These are phyloP conservation scores for Saitozyma sp. DNA, from an alignment of 768 basidiomycete genomes.

Conservation along the genomic window DNA sequence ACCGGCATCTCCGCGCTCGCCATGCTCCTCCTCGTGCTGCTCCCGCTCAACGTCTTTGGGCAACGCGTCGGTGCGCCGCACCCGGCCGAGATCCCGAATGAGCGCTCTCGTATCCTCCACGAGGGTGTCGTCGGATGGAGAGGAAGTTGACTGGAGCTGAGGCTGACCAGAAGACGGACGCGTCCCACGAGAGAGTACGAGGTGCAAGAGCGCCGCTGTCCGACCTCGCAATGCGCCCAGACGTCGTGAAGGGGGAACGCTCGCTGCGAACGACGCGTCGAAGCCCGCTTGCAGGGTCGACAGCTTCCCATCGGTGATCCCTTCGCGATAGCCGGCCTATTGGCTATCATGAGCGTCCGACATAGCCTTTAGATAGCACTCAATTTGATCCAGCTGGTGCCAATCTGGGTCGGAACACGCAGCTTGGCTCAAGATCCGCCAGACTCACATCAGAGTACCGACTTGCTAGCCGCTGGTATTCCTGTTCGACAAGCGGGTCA, in stretches of 20 bases:
- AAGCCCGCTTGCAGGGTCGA: slow-evolving; percentile 84
- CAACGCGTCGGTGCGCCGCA: slow-evolving; percentile 71
- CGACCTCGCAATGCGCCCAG: slow-evolving; percentile 76
- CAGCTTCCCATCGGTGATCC: slow-evolving; percentile 89
- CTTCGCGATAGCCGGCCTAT: slow-evolving; percentile 93
- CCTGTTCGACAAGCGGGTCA: slow-evolving; percentile 43
- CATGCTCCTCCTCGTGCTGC: slow-evolving; percentile 62
- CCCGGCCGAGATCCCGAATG: slow-evolving; percentile 59
- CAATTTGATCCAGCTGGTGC: neutral
- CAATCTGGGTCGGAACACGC: neutral
- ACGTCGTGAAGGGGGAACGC: slow-evolving; percentile 67
- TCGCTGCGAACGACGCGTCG: slow-evolving; percentile 71
- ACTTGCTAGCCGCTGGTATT: slow-evolving; percentile 44
- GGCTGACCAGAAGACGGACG: neutral
- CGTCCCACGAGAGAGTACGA: slow-evolving; percentile 36
- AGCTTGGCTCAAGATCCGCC: neutral
- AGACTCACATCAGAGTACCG: slow-evolving; percentile 47
- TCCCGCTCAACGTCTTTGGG: slow-evolving; percentile 77
- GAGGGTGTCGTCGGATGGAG: neutral
- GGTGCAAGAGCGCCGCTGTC: slow-evolving; percentile 63
- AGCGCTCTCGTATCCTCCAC: slow-evolving; percentile 60
- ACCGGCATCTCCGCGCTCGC: neutral
- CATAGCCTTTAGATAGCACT: neutral
- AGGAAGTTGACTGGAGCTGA: neutral
- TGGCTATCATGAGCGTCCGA: neutral